Conservation (phyloP, 2,329 filamentous ascomycete species). For the Diaporthe nobilis region DNA sequence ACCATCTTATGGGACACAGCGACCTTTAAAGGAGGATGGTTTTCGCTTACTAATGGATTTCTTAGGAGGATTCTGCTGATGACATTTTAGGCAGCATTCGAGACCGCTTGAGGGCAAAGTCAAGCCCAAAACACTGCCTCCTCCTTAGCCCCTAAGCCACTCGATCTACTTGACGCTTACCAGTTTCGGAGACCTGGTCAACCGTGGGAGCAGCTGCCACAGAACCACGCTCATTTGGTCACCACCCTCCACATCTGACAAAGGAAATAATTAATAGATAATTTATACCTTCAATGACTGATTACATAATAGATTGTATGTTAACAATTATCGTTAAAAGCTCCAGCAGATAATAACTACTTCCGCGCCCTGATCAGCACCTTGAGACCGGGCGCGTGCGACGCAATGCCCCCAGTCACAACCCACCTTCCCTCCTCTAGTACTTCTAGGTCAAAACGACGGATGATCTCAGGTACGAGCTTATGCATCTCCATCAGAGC, state of each 20-base stretch:
- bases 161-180: not conserved
- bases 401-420: slow-evolving; percentile 20
- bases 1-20: not conserved
- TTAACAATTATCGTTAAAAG: too few species aligned
- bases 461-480: slow-evolving; percentile 55
- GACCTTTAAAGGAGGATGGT: not conserved
- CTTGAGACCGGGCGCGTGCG: slow-evolving; percentile 13
- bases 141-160: not conserved
- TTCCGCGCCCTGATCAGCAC: slow-evolving; percentile 11
- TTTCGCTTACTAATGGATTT: not conserved
- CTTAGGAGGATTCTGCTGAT: not conserved
- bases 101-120: not conserved
- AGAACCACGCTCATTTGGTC: not conserved
- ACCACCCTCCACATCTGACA: not conserved
- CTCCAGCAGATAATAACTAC: not conserved
- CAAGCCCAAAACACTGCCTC: not conserved
- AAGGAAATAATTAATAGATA: not conserved
- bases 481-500: slow-evolving; percentile 58
- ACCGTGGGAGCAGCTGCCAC: not conserved
- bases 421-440: slow-evolving; percentile 4
- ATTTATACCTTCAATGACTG: too few species aligned
- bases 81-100: slow-evolving; percentile 1
- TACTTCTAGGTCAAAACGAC: not conserved
- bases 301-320: too few species aligned
- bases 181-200: slow-evolving; percentile 12